A percentile compares a stretch with the other conserved stretches of the same genome.
These are phyloP conservation scores for Macadamia tetraphylla DNA, from an alignment of 164 flowering plant species.

Conservation along the genomic window DNA sequence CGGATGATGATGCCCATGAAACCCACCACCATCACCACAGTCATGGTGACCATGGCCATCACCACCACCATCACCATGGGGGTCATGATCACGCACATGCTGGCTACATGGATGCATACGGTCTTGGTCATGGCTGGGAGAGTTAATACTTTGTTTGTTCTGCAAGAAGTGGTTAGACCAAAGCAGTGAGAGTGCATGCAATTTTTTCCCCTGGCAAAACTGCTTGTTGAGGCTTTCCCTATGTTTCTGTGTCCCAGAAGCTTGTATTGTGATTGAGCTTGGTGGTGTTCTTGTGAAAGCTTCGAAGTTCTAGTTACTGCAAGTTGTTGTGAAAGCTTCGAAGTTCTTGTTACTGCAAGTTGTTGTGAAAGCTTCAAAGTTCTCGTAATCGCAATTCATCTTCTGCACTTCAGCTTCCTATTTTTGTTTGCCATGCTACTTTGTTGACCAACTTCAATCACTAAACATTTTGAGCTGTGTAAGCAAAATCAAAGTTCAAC, in stretches of 20 bases:
- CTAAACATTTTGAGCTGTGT: no score
- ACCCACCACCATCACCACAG: conserved; percentile 23
- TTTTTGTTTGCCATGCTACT: no score
- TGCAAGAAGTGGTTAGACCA: background rate
- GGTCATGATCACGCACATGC: conserved; percentile 11
- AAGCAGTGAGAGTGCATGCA: no score
- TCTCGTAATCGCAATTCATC: background rate
- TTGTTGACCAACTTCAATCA: no score
- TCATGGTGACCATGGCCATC: conserved; percentile 26
- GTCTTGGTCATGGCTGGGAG: conserved; percentile 60
- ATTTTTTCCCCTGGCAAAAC: background rate
- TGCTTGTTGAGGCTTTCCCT: background rate
- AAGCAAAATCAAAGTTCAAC: background rate
- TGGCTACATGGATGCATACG: conserved; percentile 59
- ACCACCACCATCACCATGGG: conserved; percentile 25
- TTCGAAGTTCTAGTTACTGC: background rate
- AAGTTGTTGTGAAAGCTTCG: background rate
- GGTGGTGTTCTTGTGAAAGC: background rate
- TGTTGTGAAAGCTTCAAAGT: background rate
- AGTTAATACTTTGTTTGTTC: conserved; percentile 12
- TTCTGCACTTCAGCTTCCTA: no score
- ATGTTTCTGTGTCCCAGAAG: background rate
- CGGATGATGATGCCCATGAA: conserved; percentile 27
- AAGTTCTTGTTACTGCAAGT: no score
- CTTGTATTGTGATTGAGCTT: background rate